Conservation (phyloP, 306 rosid genomes). For the Lathyrus sativus region DNA sequence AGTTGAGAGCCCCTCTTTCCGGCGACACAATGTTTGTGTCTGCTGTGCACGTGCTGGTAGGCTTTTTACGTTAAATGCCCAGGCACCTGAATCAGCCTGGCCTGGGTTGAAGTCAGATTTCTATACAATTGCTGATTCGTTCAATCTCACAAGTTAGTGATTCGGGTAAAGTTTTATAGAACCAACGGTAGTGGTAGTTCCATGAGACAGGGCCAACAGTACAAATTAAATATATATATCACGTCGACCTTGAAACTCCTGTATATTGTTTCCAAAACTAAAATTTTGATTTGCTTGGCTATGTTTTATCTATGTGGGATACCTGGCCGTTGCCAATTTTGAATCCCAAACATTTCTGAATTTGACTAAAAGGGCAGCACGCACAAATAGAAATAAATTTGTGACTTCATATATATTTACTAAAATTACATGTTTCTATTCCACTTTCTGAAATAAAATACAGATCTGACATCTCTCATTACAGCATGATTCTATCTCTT, state of each 20-base stretch:
- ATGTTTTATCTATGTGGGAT: neutral
- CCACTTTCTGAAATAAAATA: slow-evolving; percentile 26
- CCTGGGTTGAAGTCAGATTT: slow-evolving; percentile 57
- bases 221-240: neutral
- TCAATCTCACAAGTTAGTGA: slow-evolving; percentile 52
- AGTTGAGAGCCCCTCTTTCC: slow-evolving; percentile 68
- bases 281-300: slow-evolving; percentile 23
- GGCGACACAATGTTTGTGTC: slow-evolving; percentile 71
- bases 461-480: slow-evolving; percentile 33
- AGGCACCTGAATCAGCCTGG: slow-evolving; percentile 86
- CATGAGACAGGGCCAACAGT: neutral
- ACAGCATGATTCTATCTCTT: slow-evolving; percentile 27
- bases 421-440: slow-evolving; percentile 36
- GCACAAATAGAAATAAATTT: slow-evolving; percentile 6
- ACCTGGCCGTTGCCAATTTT: neutral
- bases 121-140: slow-evolving; percentile 65
- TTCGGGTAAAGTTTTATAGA: neutral
- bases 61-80: slow-evolving; percentile 82
- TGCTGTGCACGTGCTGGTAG: slow-evolving; percentile 69
- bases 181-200: neutral
- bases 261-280: neutral
- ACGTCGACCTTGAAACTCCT: neutral
- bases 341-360: slow-evolving; percentile 20
- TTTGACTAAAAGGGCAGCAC: slow-evolving; percentile 1
- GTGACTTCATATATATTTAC: slow-evolving; percentile 23